These are phyloP conservation scores for Ceratobasidium sp. DNA, from an alignment of 1,284 basidiomycete genomes.

Conservation along the genomic window DNA sequence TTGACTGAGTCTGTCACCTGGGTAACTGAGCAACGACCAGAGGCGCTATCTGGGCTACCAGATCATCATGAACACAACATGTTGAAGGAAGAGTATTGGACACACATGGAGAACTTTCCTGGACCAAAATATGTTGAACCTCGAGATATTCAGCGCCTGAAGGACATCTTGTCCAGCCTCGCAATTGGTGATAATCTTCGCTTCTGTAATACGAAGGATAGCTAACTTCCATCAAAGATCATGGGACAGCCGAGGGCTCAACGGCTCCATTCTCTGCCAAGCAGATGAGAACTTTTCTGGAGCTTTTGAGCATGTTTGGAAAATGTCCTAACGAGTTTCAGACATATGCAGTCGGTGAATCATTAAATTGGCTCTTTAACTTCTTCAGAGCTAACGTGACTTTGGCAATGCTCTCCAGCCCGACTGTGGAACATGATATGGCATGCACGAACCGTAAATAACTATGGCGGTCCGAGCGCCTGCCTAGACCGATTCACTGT, in stretches of 20 bases:
- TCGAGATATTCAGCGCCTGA: background rate
- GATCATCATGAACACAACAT: background rate
- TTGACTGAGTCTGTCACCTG: background rate
- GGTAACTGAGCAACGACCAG: background rate
- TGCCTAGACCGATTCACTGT: background rate
- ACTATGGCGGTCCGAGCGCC: background rate
- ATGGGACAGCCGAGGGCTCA: constrained; percentile 13
- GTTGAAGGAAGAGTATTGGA: constrained; percentile 30
- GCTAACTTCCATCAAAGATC: background rate
- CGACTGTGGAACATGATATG: constrained; percentile 32
- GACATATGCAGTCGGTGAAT: constrained; percentile 17
- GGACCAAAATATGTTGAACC: background rate
- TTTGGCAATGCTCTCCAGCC: background rate
- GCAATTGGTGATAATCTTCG: background rate
- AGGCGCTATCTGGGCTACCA: background rate
- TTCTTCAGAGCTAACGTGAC: background rate
- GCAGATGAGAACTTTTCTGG: background rate
- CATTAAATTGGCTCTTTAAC: background rate
- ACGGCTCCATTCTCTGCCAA: constrained; percentile 21
- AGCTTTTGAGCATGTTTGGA: background rate
- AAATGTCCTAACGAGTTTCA: background rate
- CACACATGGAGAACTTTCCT: constrained; percentile 20
- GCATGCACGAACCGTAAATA: constrained; percentile 9
- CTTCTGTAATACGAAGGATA: too few relatives aligned
- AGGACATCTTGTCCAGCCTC: constrained; percentile 1